phyloP scores from a whole-genome alignment of 768 basidiomycete species.

The Cubamyces sp. region DNA sequence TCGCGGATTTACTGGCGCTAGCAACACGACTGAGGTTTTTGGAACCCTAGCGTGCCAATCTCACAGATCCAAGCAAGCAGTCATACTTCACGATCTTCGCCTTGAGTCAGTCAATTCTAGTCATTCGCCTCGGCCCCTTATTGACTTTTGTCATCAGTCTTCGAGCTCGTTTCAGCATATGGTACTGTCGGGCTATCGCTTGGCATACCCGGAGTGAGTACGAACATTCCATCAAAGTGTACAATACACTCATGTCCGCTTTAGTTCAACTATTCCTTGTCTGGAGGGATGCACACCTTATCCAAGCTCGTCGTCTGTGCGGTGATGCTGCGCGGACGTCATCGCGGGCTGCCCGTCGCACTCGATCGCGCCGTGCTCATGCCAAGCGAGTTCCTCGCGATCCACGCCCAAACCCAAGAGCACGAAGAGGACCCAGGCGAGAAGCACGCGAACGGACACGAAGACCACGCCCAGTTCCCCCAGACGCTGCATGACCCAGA shows the following conservation, averaged over 20 bases:
- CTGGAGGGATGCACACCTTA: constrained; percentile 73
- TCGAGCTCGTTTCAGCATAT: constrained; percentile 86
- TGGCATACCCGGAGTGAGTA: constrained; percentile 71
- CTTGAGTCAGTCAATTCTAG: constrained; percentile 52
- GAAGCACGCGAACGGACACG: constrained; percentile 1
- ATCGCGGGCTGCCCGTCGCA: constrained; percentile 85
- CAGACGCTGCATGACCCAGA: constrained; percentile 9
- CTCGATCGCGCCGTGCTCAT: constrained; percentile 58
- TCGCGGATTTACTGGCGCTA: constrained; percentile 18
- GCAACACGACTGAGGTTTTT: not conserved
- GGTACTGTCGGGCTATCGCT: constrained; percentile 88
- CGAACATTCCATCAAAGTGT: not conserved
- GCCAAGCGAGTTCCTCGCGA: constrained; percentile 20
- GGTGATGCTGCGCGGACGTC: constrained; percentile 94
- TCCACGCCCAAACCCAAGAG: not conserved
- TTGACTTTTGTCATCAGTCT: constrained; percentile 48
- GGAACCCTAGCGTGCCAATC: constrained; percentile 52
- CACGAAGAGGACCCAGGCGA: not conserved
- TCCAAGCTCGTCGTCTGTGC: constrained; percentile 85
- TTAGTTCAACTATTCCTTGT: constrained; percentile 80
- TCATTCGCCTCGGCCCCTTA: not conserved
- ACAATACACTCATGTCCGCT: constrained; percentile 1
- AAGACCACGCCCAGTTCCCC: not conserved
- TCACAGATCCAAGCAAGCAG: constrained; percentile 55
- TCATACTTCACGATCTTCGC: constrained; percentile 85